Conservation (phyloP, 148 eudicot species). For the Rhododendron henanense region DNA sequence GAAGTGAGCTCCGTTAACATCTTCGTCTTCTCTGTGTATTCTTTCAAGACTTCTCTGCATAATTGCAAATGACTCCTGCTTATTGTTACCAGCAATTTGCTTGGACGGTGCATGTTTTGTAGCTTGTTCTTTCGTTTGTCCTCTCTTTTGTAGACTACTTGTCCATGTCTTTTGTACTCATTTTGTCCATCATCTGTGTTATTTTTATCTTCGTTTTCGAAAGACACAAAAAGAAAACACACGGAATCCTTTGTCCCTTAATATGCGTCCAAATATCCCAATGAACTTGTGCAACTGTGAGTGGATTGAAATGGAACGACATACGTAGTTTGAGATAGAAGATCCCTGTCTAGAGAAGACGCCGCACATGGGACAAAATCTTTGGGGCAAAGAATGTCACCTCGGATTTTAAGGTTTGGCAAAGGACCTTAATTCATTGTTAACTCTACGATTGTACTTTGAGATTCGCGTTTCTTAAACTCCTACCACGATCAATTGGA, state of each 20-base stretch:
- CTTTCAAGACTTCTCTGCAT: slow-evolving; percentile 29
- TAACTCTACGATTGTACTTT: neutral
- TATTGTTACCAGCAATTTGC: neutral
- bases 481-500: neutral
- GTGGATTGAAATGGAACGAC: too few relatives aligned
- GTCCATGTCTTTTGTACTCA: too few relatives aligned
- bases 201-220: too few relatives aligned
- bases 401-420: neutral
- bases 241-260: too few relatives aligned
- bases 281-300: too few relatives aligned
- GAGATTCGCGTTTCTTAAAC: neutral
- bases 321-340: too few relatives aligned
- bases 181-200: too few relatives aligned
- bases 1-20: slow-evolving; percentile 20
- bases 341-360: too few relatives aligned
- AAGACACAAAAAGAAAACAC: too few relatives aligned
- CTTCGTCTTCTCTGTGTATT: slow-evolving; percentile 26
- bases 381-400: too few relatives aligned
- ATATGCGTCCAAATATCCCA: too few relatives aligned
- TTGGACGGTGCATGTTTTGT: neutral
- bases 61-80: neutral
- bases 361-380: too few relatives aligned
- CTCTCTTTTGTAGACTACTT: neutral
- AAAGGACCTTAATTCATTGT: neutral
- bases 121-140: neutral